Percentiles rank a stretch among this genome's conserved stretches.
Conservation (phyloP, 345 rosid species). For the Mallotus nudiflorus region DNA sequence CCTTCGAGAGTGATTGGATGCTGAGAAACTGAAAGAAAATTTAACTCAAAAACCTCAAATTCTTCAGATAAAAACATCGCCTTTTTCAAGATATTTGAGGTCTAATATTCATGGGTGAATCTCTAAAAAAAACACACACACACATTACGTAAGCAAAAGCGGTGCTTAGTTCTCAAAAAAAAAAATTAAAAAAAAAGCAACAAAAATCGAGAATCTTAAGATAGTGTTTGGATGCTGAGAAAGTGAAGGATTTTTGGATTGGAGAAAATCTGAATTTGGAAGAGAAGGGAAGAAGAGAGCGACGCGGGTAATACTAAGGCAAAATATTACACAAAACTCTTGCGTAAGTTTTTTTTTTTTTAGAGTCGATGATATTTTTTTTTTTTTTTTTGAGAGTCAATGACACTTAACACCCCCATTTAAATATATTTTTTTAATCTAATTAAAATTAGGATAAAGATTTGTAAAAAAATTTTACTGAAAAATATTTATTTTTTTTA, state of each 20-base stretch:
- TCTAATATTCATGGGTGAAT: background rate
- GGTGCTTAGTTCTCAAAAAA: background rate
- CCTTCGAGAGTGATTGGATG: background rate
- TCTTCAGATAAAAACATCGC: background rate
- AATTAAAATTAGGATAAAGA: too few species aligned
- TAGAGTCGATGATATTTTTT: too few species aligned
- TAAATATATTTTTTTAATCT: too few species aligned
- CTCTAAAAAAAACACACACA: background rate
- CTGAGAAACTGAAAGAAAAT: slow-evolving; percentile 7
- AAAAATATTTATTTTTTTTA: too few species aligned
- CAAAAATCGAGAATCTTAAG: too few species aligned
- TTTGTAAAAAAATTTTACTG: too few species aligned
- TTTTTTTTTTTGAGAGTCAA: too few species aligned
- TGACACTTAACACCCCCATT: too few species aligned
- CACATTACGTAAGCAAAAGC: background rate
- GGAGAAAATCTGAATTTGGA: background rate
- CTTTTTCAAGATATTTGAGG: background rate
- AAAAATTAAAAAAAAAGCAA: too few species aligned
- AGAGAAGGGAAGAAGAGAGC: background rate
- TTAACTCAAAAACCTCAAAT: background rate
- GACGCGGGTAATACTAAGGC: background rate
- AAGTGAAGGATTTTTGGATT: background rate
- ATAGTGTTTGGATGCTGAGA: slow-evolving; percentile 10
- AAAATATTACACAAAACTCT: too few species aligned
- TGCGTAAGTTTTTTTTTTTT: background rate